Evolutionary conservation across 2,329 filamentous ascomycete species (phyloP).

Genomic region (Pyrenochaeta sp.): DNA sequence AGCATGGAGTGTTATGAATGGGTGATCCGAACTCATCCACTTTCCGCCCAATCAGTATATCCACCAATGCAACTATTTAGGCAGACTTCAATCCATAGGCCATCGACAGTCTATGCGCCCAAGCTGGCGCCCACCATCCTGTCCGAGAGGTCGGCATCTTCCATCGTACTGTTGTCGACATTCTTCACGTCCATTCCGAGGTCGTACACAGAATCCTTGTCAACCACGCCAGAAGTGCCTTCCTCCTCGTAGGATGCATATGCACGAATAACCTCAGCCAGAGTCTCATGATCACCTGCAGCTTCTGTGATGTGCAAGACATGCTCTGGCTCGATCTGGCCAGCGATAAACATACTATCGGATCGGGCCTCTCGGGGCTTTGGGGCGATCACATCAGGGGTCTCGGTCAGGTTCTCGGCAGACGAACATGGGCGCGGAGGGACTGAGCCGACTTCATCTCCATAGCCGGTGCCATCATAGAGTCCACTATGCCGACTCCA

Average conservation of each 20-base stretch:
- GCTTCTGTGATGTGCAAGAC: not conserved
- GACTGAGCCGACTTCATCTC: constrained; percentile 12
- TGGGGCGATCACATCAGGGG: not conserved
- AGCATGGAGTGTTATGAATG: not conserved
- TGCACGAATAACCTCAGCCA: constrained; percentile 30
- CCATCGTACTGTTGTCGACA: constrained; percentile 3
- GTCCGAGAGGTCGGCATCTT: constrained; percentile 19
- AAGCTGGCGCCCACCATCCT: constrained; percentile 24
- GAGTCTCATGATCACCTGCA: constrained; percentile 19
- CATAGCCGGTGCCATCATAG: constrained; percentile 30
- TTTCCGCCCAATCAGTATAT: not conserved
- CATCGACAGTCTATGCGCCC: constrained; percentile 16
- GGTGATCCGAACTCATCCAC: not conserved
- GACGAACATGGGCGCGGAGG: constrained; percentile 6
- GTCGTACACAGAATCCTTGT: not conserved
- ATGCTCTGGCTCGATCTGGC: not conserved
- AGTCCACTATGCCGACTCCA: constrained; percentile 23
- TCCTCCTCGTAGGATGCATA: constrained; percentile 18
- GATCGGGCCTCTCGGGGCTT: not conserved
- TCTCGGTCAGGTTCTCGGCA: not conserved
- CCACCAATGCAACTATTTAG: not conserved
- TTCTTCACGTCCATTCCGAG: not conserved
- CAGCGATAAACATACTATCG: not conserved
- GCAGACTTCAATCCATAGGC: not conserved
- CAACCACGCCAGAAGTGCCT: constrained; percentile 4